Conservation (phyloP, 2,329 filamentous ascomycete species). For the Aureobasidium sp. region DNA sequence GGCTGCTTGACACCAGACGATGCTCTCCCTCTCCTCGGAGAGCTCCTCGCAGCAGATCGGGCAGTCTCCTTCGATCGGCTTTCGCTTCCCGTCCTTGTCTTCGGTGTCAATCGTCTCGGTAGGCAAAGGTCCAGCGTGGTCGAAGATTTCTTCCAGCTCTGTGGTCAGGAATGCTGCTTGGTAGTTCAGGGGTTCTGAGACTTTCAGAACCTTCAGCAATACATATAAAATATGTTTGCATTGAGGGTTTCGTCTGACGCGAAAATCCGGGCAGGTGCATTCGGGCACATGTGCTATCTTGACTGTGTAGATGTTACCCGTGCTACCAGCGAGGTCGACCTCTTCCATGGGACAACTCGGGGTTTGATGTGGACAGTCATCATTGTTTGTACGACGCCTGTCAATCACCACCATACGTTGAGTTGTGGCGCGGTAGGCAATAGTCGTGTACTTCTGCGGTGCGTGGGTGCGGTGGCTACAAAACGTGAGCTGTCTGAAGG, state of each 20-base stretch:
- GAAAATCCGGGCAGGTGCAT: slow-evolving; percentile 26
- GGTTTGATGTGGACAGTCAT: slow-evolving; percentile 35
- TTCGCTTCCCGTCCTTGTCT: slow-evolving; percentile 46
- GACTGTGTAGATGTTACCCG: slow-evolving; percentile 56
- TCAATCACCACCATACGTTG: slow-evolving; percentile 28
- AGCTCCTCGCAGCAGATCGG: slow-evolving; percentile 48
- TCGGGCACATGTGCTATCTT: slow-evolving; percentile 45
- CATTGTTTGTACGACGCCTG: slow-evolving; percentile 26
- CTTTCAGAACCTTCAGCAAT: slow-evolving; percentile 52
- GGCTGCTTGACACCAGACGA: slow-evolving; percentile 53
- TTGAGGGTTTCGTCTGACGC: slow-evolving; percentile 41
- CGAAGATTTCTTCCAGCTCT: slow-evolving; percentile 52
- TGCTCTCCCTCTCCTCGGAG: slow-evolving; percentile 26
- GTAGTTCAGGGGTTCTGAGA: slow-evolving; percentile 48
- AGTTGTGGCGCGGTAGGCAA: slow-evolving; percentile 25
- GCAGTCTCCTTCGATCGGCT: slow-evolving; percentile 56
- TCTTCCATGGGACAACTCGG: slow-evolving; percentile 43
- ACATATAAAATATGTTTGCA: slow-evolving; percentile 62
- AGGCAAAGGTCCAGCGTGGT: slow-evolving; percentile 46
- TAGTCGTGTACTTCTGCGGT: slow-evolving; percentile 21
- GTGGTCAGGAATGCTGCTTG: slow-evolving; percentile 54
- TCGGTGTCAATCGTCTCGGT: slow-evolving; percentile 25
- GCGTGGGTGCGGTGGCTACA: slow-evolving; percentile 22
- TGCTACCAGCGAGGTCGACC: slow-evolving; percentile 53
- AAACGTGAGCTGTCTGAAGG: neutral